phyloP scores from a whole-genome alignment of 371 early-diverging fungal species.

The Zopfochytrium polystomum region DNA sequence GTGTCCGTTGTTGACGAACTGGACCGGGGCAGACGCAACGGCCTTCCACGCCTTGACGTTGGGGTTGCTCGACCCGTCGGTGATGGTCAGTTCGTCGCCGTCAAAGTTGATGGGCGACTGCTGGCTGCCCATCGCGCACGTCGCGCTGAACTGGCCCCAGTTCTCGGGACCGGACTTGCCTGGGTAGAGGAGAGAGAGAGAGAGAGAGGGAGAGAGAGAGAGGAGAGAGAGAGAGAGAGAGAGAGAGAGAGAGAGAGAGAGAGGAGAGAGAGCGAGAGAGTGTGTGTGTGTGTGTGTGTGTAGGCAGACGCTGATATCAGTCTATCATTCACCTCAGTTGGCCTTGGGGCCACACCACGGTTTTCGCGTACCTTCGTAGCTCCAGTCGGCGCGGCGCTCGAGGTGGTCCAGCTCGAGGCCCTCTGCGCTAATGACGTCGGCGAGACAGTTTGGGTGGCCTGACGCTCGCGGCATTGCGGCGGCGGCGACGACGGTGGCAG shows the following conservation, averaged over 20 bases:
- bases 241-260: too few relatives aligned
- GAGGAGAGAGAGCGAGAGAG: too few relatives aligned
- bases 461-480: too few relatives aligned
- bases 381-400: too few relatives aligned
- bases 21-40: background rate
- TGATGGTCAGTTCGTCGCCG: conserved; percentile 2
- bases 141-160: conserved; percentile 4
- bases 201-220: background rate
- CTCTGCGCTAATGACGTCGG: conserved; percentile 7
- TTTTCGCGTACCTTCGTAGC: too few relatives aligned
- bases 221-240: too few relatives aligned
- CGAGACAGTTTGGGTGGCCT: conserved; percentile 6
- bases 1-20: conserved; percentile 12
- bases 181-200: background rate
- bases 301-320: too few relatives aligned
- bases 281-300: too few relatives aligned
- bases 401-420: conserved; percentile 2
- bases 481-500: too few relatives aligned
- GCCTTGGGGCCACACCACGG: conserved; percentile 5
- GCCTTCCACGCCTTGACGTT: background rate
- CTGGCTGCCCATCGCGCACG: background rate
- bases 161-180: background rate
- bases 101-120: conserved; percentile 10
- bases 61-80: background rate
- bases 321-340: background rate